Base-by-base conservation (phyloP, 2,329 filamentous ascomycete genomes). In the Hymenoscyphus linearis region DNA sequence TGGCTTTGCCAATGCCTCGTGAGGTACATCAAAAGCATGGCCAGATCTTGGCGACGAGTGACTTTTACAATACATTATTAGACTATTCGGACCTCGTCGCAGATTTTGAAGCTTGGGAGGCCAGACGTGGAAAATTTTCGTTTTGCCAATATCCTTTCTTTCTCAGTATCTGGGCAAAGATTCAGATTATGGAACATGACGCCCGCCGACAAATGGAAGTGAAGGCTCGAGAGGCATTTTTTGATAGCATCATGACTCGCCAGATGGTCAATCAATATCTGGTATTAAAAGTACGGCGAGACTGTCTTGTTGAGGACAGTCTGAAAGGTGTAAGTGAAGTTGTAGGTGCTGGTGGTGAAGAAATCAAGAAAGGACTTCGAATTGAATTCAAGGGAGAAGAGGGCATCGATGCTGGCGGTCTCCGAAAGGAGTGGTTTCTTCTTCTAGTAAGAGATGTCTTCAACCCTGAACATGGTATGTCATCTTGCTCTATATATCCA, bases 121-220 rank as follows among this genome's bases (percentile, higher is more conserved):
- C 84, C 4, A 87, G 83, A 65, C 82, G 82, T 57, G 81, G 82
- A 22, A 90, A 86, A 66, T 96, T 96, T 71, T 84, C 90, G 0
- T 96, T 97, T 71, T 96, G 92, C 72, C 91, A 96, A 72, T 96
- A 96, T 69, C 91, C 93, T 0, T 96, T 96, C 70, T 87, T 96
- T 67, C 80, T 97, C 47, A 96, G 91, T 64, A 92, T 97, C 66
- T 93, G 91, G 79, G 89, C 92, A 31, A 97, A 97, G 75, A 96
- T 95, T 62, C 88, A 88, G 66, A 93, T 96, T 54, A 79, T 96
- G 68, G 91, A 96, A 71, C 85, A 96, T 69, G 93, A 97, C 74
- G 90, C 91, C 7, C 85, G 87, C 64, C 84, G 92, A 7, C 91
- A 96, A 74, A 96, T 96, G 92, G 87, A 91, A 70, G 86, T 85